A percentile compares a stretch with the other conserved stretches of the same genome.
phyloP scores from a whole-genome alignment of 1,284 basidiomycete genomes.

The Cystobasidium pallidum region DNA sequence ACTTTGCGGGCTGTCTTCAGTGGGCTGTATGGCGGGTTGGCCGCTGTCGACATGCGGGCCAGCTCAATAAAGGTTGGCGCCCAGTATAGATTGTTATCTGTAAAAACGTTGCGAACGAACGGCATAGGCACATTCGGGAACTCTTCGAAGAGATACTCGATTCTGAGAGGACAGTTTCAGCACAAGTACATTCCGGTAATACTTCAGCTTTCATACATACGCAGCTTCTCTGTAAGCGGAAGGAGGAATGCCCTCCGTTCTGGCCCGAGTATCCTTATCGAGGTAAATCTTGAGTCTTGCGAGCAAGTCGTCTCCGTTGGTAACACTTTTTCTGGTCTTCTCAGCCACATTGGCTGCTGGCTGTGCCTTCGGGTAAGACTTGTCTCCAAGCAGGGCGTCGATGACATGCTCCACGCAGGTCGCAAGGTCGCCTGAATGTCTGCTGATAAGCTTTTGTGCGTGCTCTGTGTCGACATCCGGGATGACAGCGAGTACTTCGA shows the following conservation, averaged over 20 bases:
- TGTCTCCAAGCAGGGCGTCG: slow-evolving; percentile 13
- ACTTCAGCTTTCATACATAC: background rate
- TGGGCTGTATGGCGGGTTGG: slow-evolving; percentile 4
- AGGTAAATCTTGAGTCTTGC: background rate
- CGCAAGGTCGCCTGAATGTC: background rate
- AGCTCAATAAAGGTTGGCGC: slow-evolving; percentile 8
- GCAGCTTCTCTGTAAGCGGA: slow-evolving; percentile 11
- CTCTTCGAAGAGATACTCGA: slow-evolving; percentile 31
- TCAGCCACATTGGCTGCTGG: background rate
- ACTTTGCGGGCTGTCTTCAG: slow-evolving; percentile 22
- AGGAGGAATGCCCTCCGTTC: background rate
- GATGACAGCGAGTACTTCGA: slow-evolving; percentile 22
- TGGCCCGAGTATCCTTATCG: slow-evolving; percentile 11
- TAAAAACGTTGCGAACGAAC: slow-evolving; percentile 7
- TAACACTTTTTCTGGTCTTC: slow-evolving; percentile 3
- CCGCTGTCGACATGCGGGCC: background rate
- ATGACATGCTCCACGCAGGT: slow-evolving; percentile 41
- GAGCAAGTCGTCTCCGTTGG: background rate
- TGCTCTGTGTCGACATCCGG: slow-evolving; percentile 27
- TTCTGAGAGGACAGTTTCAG: slow-evolving; percentile 5
- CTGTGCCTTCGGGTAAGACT: slow-evolving; percentile 29
- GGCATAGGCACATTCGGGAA: slow-evolving; percentile 27
- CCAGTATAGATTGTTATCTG: slow-evolving; percentile 10
- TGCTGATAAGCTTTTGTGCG: slow-evolving; percentile 12
- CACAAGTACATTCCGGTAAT: background rate